Evolutionary conservation across 345 rosid species (phyloP).

Genomic region (Sisymbrium altissimum): DNA sequence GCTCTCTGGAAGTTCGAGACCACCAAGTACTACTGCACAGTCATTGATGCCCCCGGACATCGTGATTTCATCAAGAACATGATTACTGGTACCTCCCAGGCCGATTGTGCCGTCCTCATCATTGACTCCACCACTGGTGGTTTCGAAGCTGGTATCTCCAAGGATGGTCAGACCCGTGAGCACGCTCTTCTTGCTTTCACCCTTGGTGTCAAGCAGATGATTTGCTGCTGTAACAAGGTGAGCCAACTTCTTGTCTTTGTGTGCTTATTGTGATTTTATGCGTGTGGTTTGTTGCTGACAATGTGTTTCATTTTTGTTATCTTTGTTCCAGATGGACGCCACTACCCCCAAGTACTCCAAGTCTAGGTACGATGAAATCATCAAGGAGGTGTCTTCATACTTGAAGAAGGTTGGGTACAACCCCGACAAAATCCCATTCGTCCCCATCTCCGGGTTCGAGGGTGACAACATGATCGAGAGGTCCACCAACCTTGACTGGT

Average conservation of each 20-base stretch:
- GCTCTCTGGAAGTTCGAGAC: slow-evolving; percentile 10
- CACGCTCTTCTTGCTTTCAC: slow-evolving; percentile 14
- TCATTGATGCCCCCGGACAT: background rate
- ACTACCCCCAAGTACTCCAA: background rate
- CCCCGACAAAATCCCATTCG: slow-evolving; percentile 5
- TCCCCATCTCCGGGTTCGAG: background rate
- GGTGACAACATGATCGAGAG: slow-evolving; percentile 12
- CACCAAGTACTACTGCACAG: slow-evolving; percentile 6
- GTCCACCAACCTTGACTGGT: slow-evolving; percentile 9
- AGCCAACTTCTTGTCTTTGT: background rate
- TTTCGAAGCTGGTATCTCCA: slow-evolving; percentile 15
- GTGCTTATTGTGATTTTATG: background rate
- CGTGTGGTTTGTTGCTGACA: background rate
- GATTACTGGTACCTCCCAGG: slow-evolving; percentile 17
- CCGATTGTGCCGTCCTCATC: slow-evolving; percentile 1
- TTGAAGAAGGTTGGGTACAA: background rate
- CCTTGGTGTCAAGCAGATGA: slow-evolving; percentile 9
- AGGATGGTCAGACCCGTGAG: slow-evolving; percentile 16
- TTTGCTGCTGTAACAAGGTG: slow-evolving; percentile 11
- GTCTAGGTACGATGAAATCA: background rate
- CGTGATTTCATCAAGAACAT: slow-evolving; percentile 16
- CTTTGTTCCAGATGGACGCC: background rate
- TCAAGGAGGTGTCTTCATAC: slow-evolving; percentile 10
- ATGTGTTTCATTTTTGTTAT: background rate
- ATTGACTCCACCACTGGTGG: slow-evolving; percentile 11